phyloP scores from a whole-genome alignment of 2,329 filamentous ascomycete species.

The Xylaria sp. region DNA sequence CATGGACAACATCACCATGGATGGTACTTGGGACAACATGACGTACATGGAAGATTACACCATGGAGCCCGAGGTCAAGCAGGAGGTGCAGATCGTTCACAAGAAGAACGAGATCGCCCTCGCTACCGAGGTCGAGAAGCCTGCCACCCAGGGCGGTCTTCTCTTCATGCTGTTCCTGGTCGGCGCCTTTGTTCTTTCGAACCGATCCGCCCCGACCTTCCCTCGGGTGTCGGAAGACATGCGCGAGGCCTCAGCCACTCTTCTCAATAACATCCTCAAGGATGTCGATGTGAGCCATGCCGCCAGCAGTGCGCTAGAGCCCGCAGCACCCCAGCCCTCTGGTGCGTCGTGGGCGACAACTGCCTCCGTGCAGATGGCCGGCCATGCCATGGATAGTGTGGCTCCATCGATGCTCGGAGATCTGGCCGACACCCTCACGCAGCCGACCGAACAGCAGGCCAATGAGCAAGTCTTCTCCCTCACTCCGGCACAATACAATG shows the following conservation, averaged over 20 bases:
- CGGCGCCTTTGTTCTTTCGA: slow-evolving; percentile 94
- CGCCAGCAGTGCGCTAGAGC: slow-evolving; percentile 55
- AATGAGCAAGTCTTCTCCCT: slow-evolving; percentile 89
- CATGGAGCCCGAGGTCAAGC: slow-evolving; percentile 70
- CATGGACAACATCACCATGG: slow-evolving; percentile 86
- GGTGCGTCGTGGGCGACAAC: slow-evolving; percentile 59
- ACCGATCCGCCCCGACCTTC: slow-evolving; percentile 75
- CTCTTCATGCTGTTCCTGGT: slow-evolving; percentile 96
- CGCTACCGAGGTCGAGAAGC: slow-evolving; percentile 66
- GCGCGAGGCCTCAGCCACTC: slow-evolving; percentile 78
- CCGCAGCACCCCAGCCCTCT: slow-evolving; percentile 63
- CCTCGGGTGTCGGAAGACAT: slow-evolving; percentile 84
- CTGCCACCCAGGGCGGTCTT: slow-evolving; percentile 80
- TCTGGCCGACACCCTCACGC: slow-evolving; percentile 74
- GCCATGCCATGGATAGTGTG: slow-evolving; percentile 59
- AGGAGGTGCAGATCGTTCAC: slow-evolving; percentile 64
- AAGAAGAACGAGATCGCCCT: slow-evolving; percentile 64
- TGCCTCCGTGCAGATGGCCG: slow-evolving; percentile 54
- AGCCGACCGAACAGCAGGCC: slow-evolving; percentile 84
- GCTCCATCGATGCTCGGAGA: slow-evolving; percentile 71
- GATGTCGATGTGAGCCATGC: slow-evolving; percentile 72
- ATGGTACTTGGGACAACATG: slow-evolving; percentile 83
- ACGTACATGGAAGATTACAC: slow-evolving; percentile 78
- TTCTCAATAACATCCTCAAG: slow-evolving; percentile 84
- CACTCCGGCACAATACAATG: slow-evolving; percentile 87